Evolutionary conservation across 805 yeast species (phyloP).

Genomic region (Metschnikowia noctiluminum): DNA sequence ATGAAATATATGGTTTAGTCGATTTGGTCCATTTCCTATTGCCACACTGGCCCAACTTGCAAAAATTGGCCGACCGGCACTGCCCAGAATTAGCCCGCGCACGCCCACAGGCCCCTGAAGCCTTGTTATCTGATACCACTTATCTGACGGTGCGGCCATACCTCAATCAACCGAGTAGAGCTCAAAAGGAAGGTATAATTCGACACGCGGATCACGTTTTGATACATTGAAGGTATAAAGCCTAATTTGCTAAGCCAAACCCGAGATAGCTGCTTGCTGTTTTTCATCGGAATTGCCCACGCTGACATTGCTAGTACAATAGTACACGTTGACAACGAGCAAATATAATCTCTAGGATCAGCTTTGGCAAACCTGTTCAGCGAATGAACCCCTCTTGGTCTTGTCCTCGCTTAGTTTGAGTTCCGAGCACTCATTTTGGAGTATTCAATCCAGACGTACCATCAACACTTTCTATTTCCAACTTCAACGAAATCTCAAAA

Average conservation of each 20-base stretch:
- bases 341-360: background rate
- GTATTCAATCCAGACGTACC: too few species aligned
- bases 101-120: slow-evolving; percentile 10
- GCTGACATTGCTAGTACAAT: too few species aligned
- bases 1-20: too few species aligned
- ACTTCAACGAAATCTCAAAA: background rate
- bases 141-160: slow-evolving; percentile 10
- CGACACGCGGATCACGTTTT: background rate
- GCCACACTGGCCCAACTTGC: too few species aligned
- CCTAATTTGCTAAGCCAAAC: too few species aligned
- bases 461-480: too few species aligned
- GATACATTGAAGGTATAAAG: too few species aligned
- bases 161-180: background rate
- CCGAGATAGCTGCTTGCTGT: too few species aligned
- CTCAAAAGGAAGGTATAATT: background rate
- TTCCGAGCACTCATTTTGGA: too few species aligned
- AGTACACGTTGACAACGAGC: background rate
- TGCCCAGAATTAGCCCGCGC: slow-evolving; percentile 1
- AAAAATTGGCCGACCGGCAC: too few species aligned
- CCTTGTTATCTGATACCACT: slow-evolving; percentile 6
- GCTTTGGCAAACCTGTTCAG: background rate
- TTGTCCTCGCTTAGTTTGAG: background rate
- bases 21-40: too few species aligned
- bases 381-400: background rate
- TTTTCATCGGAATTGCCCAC: too few species aligned